phyloP scores from a whole-genome alignment of 306 rosid species.

The Hippophae gyantsensis region DNA sequence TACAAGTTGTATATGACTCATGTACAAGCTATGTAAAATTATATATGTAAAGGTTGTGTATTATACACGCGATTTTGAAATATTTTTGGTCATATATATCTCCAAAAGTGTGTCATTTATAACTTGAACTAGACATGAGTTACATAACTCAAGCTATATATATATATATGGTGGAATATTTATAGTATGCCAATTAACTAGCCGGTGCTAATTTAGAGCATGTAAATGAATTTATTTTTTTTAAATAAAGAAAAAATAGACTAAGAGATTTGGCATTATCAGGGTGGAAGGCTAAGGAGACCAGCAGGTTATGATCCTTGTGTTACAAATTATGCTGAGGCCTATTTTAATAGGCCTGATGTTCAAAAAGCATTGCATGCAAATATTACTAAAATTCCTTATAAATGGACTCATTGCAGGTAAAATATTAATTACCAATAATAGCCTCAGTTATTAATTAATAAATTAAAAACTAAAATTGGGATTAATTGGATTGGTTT shows the following conservation, averaged over 20 bases:
- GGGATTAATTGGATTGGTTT: neutral
- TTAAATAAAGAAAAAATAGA: neutral
- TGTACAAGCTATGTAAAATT: too few species aligned
- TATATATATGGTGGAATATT: too few species aligned
- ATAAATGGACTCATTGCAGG: conserved; percentile 41
- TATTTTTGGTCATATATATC: too few species aligned
- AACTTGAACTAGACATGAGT: too few species aligned
- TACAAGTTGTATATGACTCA: too few species aligned
- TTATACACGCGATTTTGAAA: too few species aligned
- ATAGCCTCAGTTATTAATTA: neutral
- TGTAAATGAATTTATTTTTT: too few species aligned
- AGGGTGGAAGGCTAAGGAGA: conserved; percentile 27
- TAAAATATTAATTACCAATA: neutral
- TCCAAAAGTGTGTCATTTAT: too few species aligned
- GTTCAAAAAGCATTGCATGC: conserved; percentile 49
- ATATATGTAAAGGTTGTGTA: too few species aligned
- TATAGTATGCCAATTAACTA: too few species aligned
- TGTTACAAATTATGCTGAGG: conserved; percentile 20
- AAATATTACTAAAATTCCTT: conserved; percentile 38
- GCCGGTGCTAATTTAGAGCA: too few species aligned
- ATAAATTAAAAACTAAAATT: neutral
- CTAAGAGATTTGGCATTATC: neutral
- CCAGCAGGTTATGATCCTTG: conserved; percentile 46
- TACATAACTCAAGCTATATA: too few species aligned
- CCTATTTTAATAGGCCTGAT: conserved; percentile 33